These are phyloP conservation scores for Rosa rugosa DNA, from an alignment of 306 rosid species.

Conservation along the genomic window DNA sequence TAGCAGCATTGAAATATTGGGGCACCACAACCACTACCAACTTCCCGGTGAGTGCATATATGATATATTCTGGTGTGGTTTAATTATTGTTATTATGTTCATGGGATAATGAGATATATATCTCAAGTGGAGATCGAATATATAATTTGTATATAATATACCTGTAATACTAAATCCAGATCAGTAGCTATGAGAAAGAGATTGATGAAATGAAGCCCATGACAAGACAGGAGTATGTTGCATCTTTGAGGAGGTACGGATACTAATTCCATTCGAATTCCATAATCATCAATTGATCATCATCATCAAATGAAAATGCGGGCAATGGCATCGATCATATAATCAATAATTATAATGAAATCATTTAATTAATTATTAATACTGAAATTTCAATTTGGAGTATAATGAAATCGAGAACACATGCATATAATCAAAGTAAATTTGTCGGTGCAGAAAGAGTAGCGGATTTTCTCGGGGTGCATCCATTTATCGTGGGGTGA, in stretches of 20 bases:
- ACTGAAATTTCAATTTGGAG: background rate
- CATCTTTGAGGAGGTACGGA: constrained; percentile 83
- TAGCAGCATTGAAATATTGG: constrained; percentile 94
- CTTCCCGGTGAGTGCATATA: constrained; percentile 61
- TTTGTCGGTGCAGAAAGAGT: constrained; percentile 65
- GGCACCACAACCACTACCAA: constrained; percentile 92
- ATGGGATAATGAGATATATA: background rate
- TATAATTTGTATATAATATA: background rate
- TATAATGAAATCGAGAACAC: background rate
- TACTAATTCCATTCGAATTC: background rate
- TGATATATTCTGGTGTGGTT: background rate
- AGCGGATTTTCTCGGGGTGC: constrained; percentile 98
- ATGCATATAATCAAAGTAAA: background rate
- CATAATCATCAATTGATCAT: background rate
- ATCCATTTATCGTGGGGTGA: constrained; percentile 92
- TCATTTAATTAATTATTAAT: background rate
- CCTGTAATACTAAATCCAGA: constrained; percentile 28
- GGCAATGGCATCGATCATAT: background rate
- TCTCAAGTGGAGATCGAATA: background rate
- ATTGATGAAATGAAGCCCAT: constrained; percentile 89
- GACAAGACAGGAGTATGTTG: constrained; percentile 95
- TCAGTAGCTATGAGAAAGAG: constrained; percentile 80
- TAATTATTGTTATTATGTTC: background rate
- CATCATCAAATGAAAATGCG: background rate
- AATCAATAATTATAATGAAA: background rate